phyloP scores from a whole-genome alignment of 257 asterid species.

The Ajuga chamaepitys region DNA sequence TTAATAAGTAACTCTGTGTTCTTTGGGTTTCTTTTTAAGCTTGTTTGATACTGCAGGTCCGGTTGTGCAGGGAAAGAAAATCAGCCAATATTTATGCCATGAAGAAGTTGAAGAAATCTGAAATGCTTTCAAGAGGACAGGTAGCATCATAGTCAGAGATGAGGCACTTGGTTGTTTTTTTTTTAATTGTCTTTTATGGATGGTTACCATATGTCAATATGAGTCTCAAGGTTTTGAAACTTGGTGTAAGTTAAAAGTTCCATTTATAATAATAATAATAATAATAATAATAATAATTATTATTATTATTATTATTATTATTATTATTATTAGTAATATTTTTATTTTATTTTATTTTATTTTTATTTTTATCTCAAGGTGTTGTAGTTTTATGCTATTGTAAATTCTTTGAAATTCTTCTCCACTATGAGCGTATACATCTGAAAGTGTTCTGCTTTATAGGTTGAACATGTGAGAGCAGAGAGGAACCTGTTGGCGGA shows the following conservation, averaged over 20 bases:
- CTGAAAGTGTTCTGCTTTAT: conserved; percentile 14
- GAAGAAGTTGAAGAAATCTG: conserved; percentile 93
- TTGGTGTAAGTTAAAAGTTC: background rate
- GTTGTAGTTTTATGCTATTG: background rate
- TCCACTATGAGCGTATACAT: conserved; percentile 10
- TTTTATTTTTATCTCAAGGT: background rate
- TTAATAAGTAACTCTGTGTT: background rate
- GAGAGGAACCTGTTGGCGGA: conserved; percentile 93
- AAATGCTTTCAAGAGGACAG: conserved; percentile 92
- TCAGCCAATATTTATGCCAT: conserved; percentile 87
- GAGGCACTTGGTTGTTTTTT: conserved; percentile 7
- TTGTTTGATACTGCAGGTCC: conserved; percentile 45
- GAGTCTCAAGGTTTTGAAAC: background rate
- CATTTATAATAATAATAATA: too few relatives aligned
- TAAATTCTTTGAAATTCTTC: background rate
- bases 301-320: too few relatives aligned
- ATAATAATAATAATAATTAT: too few relatives aligned
- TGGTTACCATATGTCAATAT: background rate
- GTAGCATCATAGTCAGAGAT: conserved; percentile 27
- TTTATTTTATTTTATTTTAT: background rate
- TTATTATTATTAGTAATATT: too few relatives aligned
- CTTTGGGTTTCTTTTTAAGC: conserved; percentile 3
- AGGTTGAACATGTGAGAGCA: conserved; percentile 98
- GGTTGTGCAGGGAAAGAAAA: conserved; percentile 78
- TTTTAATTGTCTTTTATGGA: background rate